Conservation (phyloP, 1,284 basidiomycete genomes). For the Apiotrichum veenhuisii region DNA sequence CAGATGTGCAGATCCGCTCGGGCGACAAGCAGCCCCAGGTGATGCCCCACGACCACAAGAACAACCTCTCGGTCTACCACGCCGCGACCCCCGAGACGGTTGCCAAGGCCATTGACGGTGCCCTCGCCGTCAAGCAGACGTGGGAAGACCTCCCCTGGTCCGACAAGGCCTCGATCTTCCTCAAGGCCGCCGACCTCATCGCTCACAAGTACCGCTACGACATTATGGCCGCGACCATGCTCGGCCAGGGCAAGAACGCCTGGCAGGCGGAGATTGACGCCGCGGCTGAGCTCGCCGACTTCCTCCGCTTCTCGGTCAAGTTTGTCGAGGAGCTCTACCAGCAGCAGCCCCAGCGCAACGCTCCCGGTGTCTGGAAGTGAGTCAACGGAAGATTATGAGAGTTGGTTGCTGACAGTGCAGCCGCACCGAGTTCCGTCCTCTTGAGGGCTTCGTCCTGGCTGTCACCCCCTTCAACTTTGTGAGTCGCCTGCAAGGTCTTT, state of each 20-base stretch:
- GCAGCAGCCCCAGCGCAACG: slow-evolving; percentile 83
- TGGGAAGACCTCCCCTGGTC: slow-evolving; percentile 97
- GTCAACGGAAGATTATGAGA: background rate
- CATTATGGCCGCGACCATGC: slow-evolving; percentile 93
- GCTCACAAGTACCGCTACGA: slow-evolving; percentile 92
- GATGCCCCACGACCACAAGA: slow-evolving; percentile 78
- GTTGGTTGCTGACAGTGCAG: background rate
- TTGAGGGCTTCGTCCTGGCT: slow-evolving; percentile 96
- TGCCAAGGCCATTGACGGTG: slow-evolving; percentile 76
- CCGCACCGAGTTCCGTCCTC: slow-evolving; percentile 89
- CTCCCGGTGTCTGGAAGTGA: slow-evolving; percentile 80
- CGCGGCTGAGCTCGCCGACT: slow-evolving; percentile 92
- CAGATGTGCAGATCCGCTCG: slow-evolving; percentile 71
- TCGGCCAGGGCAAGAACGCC: slow-evolving; percentile 97
- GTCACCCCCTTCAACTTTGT: slow-evolving; percentile 95
- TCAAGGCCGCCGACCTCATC: slow-evolving; percentile 93
- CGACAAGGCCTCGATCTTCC: slow-evolving; percentile 94
- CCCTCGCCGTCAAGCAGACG: slow-evolving; percentile 74
- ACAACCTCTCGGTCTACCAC: slow-evolving; percentile 79
- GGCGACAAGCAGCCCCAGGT: slow-evolving; percentile 73
- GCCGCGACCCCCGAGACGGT: slow-evolving; percentile 78
- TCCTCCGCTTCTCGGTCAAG: slow-evolving; percentile 94
- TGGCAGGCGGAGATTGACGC: slow-evolving; percentile 99
- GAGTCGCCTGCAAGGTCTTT: slow-evolving; percentile 19
- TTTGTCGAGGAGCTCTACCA: slow-evolving; percentile 92